Percentiles rank a stretch among this genome's conserved stretches.
Conservation (phyloP, 306 rosid species). For the Heteromeles arbutifolia region DNA sequence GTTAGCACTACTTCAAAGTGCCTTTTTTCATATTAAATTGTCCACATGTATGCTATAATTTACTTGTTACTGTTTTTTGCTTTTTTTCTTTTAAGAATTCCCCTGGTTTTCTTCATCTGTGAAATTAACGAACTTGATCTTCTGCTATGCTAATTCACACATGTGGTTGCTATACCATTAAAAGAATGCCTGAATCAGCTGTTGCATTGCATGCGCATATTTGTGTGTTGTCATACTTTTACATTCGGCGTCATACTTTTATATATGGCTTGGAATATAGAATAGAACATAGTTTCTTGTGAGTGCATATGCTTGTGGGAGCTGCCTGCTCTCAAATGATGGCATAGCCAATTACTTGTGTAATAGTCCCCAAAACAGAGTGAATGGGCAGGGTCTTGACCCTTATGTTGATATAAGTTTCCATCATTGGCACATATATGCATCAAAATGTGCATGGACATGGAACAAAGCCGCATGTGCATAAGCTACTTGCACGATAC, state of each 20-base stretch:
- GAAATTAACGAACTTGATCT: not conserved
- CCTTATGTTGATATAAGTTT: not conserved
- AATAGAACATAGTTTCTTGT: not conserved
- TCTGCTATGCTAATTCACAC: not conserved
- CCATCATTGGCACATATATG: not conserved
- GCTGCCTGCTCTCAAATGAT: not conserved
- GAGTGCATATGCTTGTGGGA: not conserved
- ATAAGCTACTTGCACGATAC: not conserved
- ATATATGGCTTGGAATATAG: not conserved
- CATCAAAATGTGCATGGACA: not conserved
- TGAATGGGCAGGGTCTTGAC: not conserved
- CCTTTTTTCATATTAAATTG: not conserved
- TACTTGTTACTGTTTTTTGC: not conserved
- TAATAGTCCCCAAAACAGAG: constrained; percentile 4
- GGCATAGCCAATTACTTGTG: not conserved
- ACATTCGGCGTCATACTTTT: not conserved
- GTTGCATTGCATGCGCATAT: not conserved
- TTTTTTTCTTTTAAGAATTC: not conserved
- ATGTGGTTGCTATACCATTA: not conserved
- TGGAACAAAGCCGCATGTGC: not conserved
- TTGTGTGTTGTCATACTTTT: not conserved
- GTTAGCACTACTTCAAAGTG: constrained; percentile 29
- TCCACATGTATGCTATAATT: not conserved
- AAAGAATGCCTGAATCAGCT: not conserved
- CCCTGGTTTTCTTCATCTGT: not conserved